Percentiles rank a stretch among this genome's conserved stretches.
phyloP scores from a whole-genome alignment of 2,329 filamentous ascomycete genomes.

The Aspergillus melleus region DNA sequence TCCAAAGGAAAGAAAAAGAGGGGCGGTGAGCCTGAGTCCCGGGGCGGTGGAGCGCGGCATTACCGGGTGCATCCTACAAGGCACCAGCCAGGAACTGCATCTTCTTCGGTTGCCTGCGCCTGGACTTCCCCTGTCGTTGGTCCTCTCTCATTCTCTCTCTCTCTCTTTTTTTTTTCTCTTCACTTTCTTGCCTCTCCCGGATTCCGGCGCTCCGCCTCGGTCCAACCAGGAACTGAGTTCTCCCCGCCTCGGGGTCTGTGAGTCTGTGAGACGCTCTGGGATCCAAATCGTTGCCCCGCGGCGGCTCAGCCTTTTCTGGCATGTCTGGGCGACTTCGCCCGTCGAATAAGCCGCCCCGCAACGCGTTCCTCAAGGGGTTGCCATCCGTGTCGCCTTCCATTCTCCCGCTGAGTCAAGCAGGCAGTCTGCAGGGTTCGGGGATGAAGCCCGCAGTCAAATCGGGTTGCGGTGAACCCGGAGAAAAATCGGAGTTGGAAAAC shows the following conservation, averaged over 20 bases:
- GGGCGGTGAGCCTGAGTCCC: not conserved
- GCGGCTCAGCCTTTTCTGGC: conserved; percentile 1
- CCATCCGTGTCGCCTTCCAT: not conserved
- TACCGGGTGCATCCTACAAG: not conserved
- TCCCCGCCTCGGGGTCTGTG: not conserved
- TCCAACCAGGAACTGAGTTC: not conserved
- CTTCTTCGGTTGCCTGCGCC: no score
- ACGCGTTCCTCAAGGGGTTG: not conserved
- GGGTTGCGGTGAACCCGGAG: not conserved
- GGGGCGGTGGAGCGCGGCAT: not conserved
- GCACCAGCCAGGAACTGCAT: not conserved
- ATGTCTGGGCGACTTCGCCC: conserved; percentile 1
- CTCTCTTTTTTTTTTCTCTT: not conserved
- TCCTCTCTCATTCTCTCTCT: not conserved
- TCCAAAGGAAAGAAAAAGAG: not conserved
- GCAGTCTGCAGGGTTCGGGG: not conserved
- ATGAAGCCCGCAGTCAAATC: not conserved
- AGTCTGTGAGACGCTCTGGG: not conserved
- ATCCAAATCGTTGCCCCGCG: conserved; percentile 4
- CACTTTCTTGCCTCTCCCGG: not conserved
- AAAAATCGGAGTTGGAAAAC: not conserved
- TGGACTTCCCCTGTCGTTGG: not conserved
- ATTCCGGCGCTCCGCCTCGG: conserved; percentile 5
- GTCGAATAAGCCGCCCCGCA: conserved; percentile 9
- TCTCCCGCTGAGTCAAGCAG: not conserved